Evolutionary conservation across 2,329 filamentous ascomycete species (phyloP).

Genomic region (Neoscytalidium dimidiatum): DNA sequence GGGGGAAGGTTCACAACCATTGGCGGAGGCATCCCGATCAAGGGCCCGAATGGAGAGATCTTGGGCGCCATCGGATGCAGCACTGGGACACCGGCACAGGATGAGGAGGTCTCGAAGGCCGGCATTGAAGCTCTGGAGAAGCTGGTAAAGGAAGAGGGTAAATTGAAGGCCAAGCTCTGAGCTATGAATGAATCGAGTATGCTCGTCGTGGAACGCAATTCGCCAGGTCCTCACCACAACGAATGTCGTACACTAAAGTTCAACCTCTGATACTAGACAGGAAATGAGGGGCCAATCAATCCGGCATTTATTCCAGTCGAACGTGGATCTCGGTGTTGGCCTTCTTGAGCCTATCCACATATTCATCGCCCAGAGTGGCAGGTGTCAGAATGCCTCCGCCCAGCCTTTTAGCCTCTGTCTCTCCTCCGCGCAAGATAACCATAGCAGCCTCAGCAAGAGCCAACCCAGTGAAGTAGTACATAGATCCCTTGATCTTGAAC

Average conservation of each 20-base stretch:
- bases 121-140: constrained; percentile 52
- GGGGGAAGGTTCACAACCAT: constrained; percentile 56
- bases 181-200: background rate
- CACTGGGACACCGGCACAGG: constrained; percentile 57
- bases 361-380: constrained; percentile 68
- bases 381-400: constrained; percentile 72
- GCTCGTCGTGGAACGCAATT: background rate
- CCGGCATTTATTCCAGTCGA: background rate
- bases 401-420: constrained; percentile 55
- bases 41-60: constrained; percentile 48
- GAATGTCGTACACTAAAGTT: background rate
- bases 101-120: constrained; percentile 54
- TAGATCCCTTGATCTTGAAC: constrained; percentile 59
- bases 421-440: constrained; percentile 56
- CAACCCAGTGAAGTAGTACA: constrained; percentile 69
- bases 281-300: background rate
- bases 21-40: constrained; percentile 56
- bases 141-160: constrained; percentile 37
- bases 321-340: constrained; percentile 11
- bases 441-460: constrained; percentile 65
- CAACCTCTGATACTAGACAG: background rate
- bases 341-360: constrained; percentile 51
- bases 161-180: constrained; percentile 43
- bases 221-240: background rate
- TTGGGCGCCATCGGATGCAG: constrained; percentile 58